Percentiles rank a stretch among this genome's conserved stretches.
These are phyloP conservation scores for Saccharomycopsis schoenii DNA, from an alignment of 805 yeast genomes.

Conservation along the genomic window DNA sequence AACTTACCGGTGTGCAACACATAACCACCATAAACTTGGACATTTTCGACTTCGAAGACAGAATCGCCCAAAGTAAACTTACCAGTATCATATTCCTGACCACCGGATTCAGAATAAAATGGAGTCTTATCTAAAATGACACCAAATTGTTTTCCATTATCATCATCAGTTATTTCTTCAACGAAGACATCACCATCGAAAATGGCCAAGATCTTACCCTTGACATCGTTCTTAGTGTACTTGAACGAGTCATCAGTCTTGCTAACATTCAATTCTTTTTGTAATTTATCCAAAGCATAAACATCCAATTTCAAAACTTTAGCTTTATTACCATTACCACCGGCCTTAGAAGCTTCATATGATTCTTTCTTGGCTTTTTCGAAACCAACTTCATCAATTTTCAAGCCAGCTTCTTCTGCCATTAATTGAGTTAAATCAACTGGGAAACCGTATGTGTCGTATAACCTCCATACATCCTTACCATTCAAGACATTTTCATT, in stretches of 20 bases:
- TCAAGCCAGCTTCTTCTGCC: constrained; percentile 97
- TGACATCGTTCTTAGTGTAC: constrained; percentile 60
- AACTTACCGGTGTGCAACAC: constrained; percentile 89
- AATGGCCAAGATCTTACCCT: constrained; percentile 62
- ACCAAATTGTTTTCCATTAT: constrained; percentile 53
- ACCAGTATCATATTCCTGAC: constrained; percentile 96
- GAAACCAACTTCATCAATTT: constrained; percentile 85
- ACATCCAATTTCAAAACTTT: constrained; percentile 76
- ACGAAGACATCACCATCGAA: constrained; percentile 58
- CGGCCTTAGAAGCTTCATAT: constrained; percentile 90
- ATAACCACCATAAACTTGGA: constrained; percentile 87
- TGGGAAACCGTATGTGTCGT: constrained; percentile 98
- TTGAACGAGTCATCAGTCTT: constrained; percentile 80
- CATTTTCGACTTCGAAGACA: constrained; percentile 86
- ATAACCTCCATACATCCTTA: constrained; percentile 94
- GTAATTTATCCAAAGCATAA: constrained; percentile 72
- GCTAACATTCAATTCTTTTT: constrained; percentile 46
- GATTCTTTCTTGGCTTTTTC: constrained; percentile 85
- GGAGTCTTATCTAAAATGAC: constrained; percentile 81
- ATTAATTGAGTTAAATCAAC: constrained; percentile 93
- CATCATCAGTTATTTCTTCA: constrained; percentile 30
- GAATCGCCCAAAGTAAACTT: constrained; percentile 57
- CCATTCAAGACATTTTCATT: constrained; percentile 76
- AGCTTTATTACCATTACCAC: constrained; percentile 51
- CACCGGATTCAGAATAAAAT: constrained; percentile 98